Evolutionary conservation across 306 rosid genomes (phyloP), one percentile per base, ranked within the genome.

Genomic region (Potentilla sterilis): DNA sequence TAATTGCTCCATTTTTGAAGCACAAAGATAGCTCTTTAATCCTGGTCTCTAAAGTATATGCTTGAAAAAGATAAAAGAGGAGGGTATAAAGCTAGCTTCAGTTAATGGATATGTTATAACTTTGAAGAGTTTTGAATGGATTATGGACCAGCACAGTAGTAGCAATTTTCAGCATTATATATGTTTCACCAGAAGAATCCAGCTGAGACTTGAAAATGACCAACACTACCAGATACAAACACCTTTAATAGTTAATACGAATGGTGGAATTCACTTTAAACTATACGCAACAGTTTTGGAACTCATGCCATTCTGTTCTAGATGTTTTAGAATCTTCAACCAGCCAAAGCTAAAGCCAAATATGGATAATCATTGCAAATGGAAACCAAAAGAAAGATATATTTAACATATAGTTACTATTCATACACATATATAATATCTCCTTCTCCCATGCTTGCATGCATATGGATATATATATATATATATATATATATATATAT

Each of bases 241-340:
- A 79, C 81, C 88, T 89, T 88, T 88, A 79, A 37, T 37, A 37
- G 28, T 37, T 2, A 37, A n/a, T 43, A 83, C 5, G n/a, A 72
- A 75, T 74, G 88, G 86, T 81, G 87, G 93, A 77, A 71, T 83
- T 87, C 80, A 79, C 92, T 89, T 87, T 87, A 62, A 32, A 62
- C n/a, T 13, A 14, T 12, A 14, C 7, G 19, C 16, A 32, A 41
- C 19, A 83, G 84, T 86, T 73, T 74, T 77, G 76, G 78, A 84
- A 86, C 83, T 89, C 87, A 87, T 63, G 78, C 73, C 84, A 69
- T 77, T 24, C 42, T 62, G 67, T 62, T 62, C 6, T 72, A 73
- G 46, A 75, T 28, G 67, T 66, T 72, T 70, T 77, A 76, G 81
- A 85, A 79, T 75, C 79, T 70, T 81, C 76, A 88, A 73, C 83